phyloP scores from a whole-genome alignment of 352 stramenopile genomes.

The Phytophthora sojae region DNA sequence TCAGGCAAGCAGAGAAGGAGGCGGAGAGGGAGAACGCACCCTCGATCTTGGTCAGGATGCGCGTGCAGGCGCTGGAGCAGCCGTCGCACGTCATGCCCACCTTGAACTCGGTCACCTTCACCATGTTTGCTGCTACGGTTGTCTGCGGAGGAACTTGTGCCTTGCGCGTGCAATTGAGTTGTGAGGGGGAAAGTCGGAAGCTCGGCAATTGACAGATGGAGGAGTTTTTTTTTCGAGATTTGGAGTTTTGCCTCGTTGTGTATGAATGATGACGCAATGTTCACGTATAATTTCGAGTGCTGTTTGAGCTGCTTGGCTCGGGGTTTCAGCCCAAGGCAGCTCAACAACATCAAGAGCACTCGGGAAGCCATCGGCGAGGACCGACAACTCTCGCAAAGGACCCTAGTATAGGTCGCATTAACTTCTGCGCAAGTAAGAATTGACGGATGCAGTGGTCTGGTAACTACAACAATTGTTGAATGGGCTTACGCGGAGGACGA shows the following conservation, averaged over 20 bases:
- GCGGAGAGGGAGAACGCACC: slow-evolving; percentile 43
- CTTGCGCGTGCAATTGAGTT: slow-evolving; percentile 35
- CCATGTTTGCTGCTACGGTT: slow-evolving; percentile 48
- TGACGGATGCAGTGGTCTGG: not conserved
- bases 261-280: slow-evolving; percentile 11
- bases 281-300: not conserved
- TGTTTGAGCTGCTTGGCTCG: not conserved
- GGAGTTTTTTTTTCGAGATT: not conserved
- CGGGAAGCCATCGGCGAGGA: not conserved
- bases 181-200: slow-evolving; percentile 20
- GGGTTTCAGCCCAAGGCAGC: not conserved
- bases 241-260: not conserved
- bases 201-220: not conserved
- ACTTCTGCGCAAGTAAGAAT: not conserved
- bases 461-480: not conserved
- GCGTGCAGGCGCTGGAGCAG: slow-evolving; percentile 89
- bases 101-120: slow-evolving; percentile 88
- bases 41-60: slow-evolving; percentile 91
- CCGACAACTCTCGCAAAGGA: not conserved
- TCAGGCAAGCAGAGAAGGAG: no score
- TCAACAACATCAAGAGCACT: not conserved
- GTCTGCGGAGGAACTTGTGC: slow-evolving; percentile 1
- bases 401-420: not conserved
- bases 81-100: slow-evolving; percentile 92
- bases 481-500: not conserved